Evolutionary conservation across 345 rosid genomes (phyloP).

Genomic region (rapeseed (Brassica napus)): DNA sequence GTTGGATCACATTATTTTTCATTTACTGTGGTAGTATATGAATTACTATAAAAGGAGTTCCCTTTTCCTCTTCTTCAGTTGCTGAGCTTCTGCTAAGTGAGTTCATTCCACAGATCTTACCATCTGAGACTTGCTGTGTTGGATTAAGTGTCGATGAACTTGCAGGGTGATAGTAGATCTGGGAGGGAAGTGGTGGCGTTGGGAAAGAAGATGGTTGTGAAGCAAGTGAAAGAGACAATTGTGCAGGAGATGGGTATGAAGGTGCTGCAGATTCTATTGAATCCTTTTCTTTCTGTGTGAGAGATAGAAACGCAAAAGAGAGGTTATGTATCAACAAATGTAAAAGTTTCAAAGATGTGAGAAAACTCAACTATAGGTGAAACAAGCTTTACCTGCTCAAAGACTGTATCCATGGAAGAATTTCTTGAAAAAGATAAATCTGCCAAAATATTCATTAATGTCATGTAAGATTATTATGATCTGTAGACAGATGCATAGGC

Average conservation of each 20-base stretch:
- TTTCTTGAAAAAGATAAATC: slow-evolving; percentile 69
- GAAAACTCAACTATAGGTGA: slow-evolving; percentile 3
- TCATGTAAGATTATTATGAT: background rate
- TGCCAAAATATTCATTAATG: slow-evolving; percentile 41
- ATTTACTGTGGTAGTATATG: too few species aligned
- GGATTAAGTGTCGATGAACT: slow-evolving; percentile 50
- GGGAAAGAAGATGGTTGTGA: slow-evolving; percentile 59
- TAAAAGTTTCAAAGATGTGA: background rate
- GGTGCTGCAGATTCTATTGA: slow-evolving; percentile 50
- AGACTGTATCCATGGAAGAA: slow-evolving; percentile 57
- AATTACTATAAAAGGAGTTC: slow-evolving; percentile 37
- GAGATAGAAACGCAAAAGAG: slow-evolving; percentile 1
- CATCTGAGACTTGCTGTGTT: slow-evolving; percentile 45
- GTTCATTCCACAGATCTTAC: slow-evolving; percentile 32
- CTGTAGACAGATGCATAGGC: background rate
- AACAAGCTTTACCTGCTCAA: slow-evolving; percentile 64
- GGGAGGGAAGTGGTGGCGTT: slow-evolving; percentile 55
- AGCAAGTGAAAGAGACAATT: slow-evolving; percentile 63
- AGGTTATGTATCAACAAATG: slow-evolving; percentile 14
- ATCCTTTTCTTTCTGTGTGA: slow-evolving; percentile 47
- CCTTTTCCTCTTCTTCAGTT: slow-evolving; percentile 25
- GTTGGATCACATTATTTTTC: too few species aligned
- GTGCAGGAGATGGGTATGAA: slow-evolving; percentile 55
- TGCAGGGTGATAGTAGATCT: slow-evolving; percentile 49
- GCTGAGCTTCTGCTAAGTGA: slow-evolving; percentile 28